Conservation (phyloP, 495 filamentous ascomycete genomes). For the Tuber calosporum region DNA sequence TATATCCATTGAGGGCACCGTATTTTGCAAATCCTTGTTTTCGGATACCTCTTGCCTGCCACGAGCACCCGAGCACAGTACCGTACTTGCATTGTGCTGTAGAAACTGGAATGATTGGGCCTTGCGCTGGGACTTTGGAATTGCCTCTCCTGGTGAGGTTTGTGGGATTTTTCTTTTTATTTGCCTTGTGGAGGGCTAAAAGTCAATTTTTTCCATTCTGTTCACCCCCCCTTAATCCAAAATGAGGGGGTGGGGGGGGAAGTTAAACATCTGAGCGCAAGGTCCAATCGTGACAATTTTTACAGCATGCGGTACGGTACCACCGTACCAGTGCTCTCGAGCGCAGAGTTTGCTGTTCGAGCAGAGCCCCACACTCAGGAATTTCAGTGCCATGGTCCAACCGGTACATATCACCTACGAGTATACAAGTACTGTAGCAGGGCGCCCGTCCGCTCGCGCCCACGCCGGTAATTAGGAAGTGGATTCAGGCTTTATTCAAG, state of each 20-base stretch:
- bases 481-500: neutral
- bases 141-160: neutral
- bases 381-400: neutral
- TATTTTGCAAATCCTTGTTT: neutral
- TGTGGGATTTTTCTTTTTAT: neutral
- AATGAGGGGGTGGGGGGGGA: too few relatives aligned
- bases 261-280: neutral
- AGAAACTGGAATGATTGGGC: neutral
- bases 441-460: neutral
- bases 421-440: too few relatives aligned
- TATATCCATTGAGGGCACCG: too few relatives aligned
- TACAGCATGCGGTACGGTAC: too few relatives aligned
- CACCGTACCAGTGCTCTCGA: neutral
- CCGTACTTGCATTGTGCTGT: neutral
- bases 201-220: neutral
- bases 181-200: neutral
- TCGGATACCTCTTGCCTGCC: neutral
- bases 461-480: neutral
- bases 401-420: neutral
- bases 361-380: neutral
- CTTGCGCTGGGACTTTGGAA: neutral
- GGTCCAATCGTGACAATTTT: neutral
- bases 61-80: neutral
- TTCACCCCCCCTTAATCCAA: neutral
- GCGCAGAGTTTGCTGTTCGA: neutral